A percentile compares a stretch with the other conserved stretches of the same genome.
Conservation (phyloP, 2,329 filamentous ascomycete genomes). For the Nannizziopsis arthrosporioides region DNA sequence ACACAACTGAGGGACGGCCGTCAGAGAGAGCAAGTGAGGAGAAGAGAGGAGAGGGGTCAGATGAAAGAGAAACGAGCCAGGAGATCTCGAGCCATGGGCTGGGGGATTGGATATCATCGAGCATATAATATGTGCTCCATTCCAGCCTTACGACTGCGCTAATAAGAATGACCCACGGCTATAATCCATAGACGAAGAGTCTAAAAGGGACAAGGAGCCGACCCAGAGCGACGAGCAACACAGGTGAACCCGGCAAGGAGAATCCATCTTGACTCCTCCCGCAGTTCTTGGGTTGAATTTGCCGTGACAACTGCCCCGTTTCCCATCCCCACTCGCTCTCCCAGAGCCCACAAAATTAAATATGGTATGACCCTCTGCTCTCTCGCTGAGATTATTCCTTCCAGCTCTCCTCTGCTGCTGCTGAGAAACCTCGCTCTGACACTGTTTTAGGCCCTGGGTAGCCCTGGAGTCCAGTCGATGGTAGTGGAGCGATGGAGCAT, state of each 20-base stretch:
- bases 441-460: neutral
- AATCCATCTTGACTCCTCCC: neutral
- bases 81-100: constrained; percentile 1
- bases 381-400: too few species aligned
- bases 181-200: neutral
- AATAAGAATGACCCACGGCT: neutral
- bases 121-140: too few species aligned
- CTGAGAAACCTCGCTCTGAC: neutral
- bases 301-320: neutral
- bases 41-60: neutral
- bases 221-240: neutral
- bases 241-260: neutral
- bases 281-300: neutral
- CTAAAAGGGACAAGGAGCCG: neutral
- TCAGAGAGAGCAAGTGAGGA: neutral
- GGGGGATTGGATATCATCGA: neutral
- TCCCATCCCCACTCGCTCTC: neutral
- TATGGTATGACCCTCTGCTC: neutral
- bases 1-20: neutral
- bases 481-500: neutral
- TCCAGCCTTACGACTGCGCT: too few species aligned
- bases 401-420: neutral
- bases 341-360: constrained; percentile 3
- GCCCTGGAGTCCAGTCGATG: neutral
- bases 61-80: neutral